A percentile compares a stretch with the other conserved stretches of the same genome.
Evolutionary conservation across 1,284 basidiomycete species (phyloP).

Genomic region (Ganoderma lingzhi): DNA sequence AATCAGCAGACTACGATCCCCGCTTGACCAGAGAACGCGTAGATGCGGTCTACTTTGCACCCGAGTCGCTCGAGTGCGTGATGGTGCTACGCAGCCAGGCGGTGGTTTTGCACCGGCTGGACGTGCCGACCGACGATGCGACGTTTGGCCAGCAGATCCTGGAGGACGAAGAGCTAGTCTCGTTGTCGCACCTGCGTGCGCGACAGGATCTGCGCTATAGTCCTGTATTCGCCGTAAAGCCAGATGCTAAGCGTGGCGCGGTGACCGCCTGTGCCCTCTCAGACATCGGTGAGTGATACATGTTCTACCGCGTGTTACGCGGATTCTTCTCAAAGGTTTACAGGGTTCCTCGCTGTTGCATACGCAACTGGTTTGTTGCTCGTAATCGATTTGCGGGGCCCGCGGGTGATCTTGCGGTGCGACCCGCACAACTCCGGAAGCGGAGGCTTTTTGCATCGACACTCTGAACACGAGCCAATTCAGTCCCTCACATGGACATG

Average conservation of each 20-base stretch:
- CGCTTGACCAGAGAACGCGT: slow-evolving; percentile 47
- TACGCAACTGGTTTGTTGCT: slow-evolving; percentile 67
- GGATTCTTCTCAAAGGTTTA: not conserved
- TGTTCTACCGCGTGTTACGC: slow-evolving; percentile 14
- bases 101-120: slow-evolving; percentile 67
- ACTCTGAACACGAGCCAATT: slow-evolving; percentile 46
- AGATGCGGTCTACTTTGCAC: slow-evolving; percentile 63
- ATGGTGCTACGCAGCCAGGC: slow-evolving; percentile 73
- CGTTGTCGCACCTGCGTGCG: slow-evolving; percentile 54
- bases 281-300: slow-evolving; percentile 65
- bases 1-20: slow-evolving; percentile 36
- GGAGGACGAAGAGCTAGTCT: slow-evolving; percentile 54
- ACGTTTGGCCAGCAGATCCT: slow-evolving; percentile 37
- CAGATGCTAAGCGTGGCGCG: slow-evolving; percentile 50
- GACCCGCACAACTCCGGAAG: slow-evolving; percentile 40
- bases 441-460: slow-evolving; percentile 42
- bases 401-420: slow-evolving; percentile 64
- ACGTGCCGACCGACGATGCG: slow-evolving; percentile 40
- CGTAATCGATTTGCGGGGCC: slow-evolving; percentile 78
- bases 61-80: slow-evolving; percentile 73
- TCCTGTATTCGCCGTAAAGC: slow-evolving; percentile 69
- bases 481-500: slow-evolving; percentile 73
- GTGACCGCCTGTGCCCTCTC: slow-evolving; percentile 67
- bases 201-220: slow-evolving; percentile 55
- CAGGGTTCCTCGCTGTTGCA: slow-evolving; percentile 80